phyloP scores from a whole-genome alignment of 2,329 filamentous ascomycete species.

The Dactylellina parvicollis region DNA sequence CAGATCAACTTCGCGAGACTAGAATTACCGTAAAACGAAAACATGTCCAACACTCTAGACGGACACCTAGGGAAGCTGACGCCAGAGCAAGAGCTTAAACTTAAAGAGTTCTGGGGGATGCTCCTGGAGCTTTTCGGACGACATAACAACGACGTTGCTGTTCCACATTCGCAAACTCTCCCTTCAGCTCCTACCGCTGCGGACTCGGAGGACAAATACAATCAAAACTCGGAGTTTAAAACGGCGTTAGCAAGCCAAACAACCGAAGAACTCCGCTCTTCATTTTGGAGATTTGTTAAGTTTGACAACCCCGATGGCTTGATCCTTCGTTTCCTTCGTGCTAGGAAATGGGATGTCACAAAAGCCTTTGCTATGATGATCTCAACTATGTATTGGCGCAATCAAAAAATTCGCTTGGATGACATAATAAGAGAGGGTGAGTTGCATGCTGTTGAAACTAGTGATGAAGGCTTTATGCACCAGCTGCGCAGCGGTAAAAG shows the following conservation, averaged over 20 bases:
- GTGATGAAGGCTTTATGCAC: constrained; percentile 74
- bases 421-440: constrained; percentile 85
- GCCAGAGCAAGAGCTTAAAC: constrained; percentile 85
- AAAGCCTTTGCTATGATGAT: constrained; percentile 94
- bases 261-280: constrained; percentile 79
- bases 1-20: no score
- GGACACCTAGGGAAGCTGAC: constrained; percentile 88
- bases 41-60: constrained; percentile 66
- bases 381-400: constrained; percentile 91
- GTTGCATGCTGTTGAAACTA: constrained; percentile 71
- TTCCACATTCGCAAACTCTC: constrained; percentile 56
- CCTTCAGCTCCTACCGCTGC: constrained; percentile 58
- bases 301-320: constrained; percentile 91
- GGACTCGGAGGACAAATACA: constrained; percentile 86
- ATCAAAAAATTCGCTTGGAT: constrained; percentile 82
- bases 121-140: constrained; percentile 80
- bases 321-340: constrained; percentile 83
- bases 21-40: no score
- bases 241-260: constrained; percentile 79
- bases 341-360: constrained; percentile 97
- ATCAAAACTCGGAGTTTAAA: constrained; percentile 85
- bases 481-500: constrained; percentile 93
- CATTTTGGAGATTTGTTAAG: constrained; percentile 81
- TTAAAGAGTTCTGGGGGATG: constrained; percentile 84
- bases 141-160: constrained; percentile 55